These are phyloP conservation scores for Geranium rotundifolium DNA, from an alignment of 345 rosid genomes.

Conservation along the genomic window DNA sequence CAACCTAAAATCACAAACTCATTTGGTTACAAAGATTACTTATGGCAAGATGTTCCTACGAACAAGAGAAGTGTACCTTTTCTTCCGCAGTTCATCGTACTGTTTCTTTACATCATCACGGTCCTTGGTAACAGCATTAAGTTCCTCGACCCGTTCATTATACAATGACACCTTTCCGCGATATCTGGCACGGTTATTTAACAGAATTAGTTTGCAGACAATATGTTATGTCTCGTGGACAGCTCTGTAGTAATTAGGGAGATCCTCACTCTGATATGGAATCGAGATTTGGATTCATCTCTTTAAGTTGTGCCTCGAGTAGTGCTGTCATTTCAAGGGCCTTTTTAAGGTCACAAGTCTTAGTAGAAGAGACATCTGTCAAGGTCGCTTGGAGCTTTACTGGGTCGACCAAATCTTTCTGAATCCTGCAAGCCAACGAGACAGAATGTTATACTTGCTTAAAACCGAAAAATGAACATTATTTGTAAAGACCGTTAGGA, in stretches of 20 bases:
- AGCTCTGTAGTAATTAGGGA: not conserved
- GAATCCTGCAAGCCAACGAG: conserved; percentile 50
- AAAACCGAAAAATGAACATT: conserved; percentile 8
- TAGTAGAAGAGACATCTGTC: conserved; percentile 38
- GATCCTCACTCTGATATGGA: conserved; percentile 76
- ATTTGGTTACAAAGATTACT: conserved; percentile 8
- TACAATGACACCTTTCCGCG: conserved; percentile 62
- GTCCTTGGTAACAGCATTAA: conserved; percentile 57
- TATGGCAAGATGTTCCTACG: not conserved
- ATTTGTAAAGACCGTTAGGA: conserved; percentile 5
- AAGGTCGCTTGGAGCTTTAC: conserved; percentile 80
- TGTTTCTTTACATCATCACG: conserved; percentile 83
- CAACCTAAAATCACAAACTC: conserved; percentile 42
- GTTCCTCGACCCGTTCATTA: conserved; percentile 70
- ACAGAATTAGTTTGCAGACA: conserved; percentile 6
- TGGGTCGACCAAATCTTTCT: conserved; percentile 78
- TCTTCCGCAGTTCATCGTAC: conserved; percentile 80
- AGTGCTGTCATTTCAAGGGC: conserved; percentile 70
- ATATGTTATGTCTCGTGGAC: conserved; percentile 1
- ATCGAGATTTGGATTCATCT: conserved; percentile 93
- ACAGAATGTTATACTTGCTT: conserved; percentile 10
- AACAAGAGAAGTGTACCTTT: conserved; percentile 35
- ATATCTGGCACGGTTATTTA: conserved; percentile 34
- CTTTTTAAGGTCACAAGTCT: conserved; percentile 54
- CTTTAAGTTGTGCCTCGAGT: conserved; percentile 84